A percentile compares a stretch with the other conserved stretches of the same genome.
These are phyloP conservation scores for Boletus rubescentipes DNA, from an alignment of 768 basidiomycete species.

Conservation along the genomic window DNA sequence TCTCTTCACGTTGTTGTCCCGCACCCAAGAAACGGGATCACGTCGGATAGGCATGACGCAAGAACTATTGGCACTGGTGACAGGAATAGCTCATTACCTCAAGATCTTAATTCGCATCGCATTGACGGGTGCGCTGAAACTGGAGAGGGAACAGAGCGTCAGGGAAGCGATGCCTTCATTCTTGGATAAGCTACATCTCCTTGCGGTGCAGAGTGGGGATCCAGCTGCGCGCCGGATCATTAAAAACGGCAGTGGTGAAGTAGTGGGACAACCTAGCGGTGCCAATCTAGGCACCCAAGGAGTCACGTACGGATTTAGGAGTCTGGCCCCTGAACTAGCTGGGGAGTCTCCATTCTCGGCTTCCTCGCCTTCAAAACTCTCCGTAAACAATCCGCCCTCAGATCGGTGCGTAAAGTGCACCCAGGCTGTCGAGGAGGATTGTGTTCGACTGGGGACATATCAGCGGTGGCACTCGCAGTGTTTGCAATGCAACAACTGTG, in stretches of 20 bases:
- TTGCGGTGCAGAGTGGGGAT: constrained; percentile 84
- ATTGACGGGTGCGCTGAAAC: constrained; percentile 90
- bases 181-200: constrained; percentile 88
- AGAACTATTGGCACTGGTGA: constrained; percentile 94
- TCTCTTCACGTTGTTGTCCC: constrained; percentile 92
- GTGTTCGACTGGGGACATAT: constrained; percentile 92
- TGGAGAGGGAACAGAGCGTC: constrained; percentile 87
- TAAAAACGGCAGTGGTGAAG: constrained; percentile 71
- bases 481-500: constrained; percentile 80
- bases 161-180: constrained; percentile 84
- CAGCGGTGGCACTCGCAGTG: constrained; percentile 97
- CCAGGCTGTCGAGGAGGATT: constrained; percentile 95
- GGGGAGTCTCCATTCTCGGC: constrained; percentile 76
- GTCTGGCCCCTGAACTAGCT: constrained; percentile 88
- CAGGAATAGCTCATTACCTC: constrained; percentile 98
- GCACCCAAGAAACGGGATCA: constrained; percentile 90
- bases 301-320: constrained; percentile 91
- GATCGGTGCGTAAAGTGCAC: constrained; percentile 91
- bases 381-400: constrained; percentile 71
- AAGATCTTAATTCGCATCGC: constrained; percentile 99
- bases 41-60: constrained; percentile 95
- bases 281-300: constrained; percentile 78
- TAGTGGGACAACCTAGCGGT: constrained; percentile 36
- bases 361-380: constrained; percentile 44
- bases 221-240: constrained; percentile 74